phyloP scores from a whole-genome alignment of 352 stramenopile species.

The Phytophthora vignae region DNA sequence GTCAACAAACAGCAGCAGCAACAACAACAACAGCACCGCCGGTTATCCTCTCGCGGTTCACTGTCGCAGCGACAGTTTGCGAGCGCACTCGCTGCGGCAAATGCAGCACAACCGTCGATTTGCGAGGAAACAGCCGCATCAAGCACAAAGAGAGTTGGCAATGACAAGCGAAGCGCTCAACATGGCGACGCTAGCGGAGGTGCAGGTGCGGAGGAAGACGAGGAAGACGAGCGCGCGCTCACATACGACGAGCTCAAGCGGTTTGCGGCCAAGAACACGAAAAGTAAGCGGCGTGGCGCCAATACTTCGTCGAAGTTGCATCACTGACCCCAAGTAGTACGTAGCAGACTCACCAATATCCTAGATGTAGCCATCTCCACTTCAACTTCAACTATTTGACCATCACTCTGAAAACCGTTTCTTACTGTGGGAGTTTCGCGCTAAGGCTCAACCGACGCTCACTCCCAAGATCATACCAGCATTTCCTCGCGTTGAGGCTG shows the following conservation, averaged over 20 bases:
- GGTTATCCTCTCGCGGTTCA: constrained; percentile 51
- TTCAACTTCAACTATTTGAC: constrained; percentile 35
- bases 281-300: constrained; percentile 31
- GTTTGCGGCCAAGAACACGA: constrained; percentile 67
- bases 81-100: constrained; percentile 19
- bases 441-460: constrained; percentile 20
- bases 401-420: constrained; percentile 21
- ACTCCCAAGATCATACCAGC: constrained; percentile 12
- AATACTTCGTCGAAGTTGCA: constrained; percentile 8
- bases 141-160: constrained; percentile 6
- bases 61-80: constrained; percentile 54
- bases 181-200: background rate
- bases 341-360: too few relatives aligned
- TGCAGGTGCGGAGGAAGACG: constrained; percentile 35
- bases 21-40: constrained; percentile 18
- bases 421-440: background rate
- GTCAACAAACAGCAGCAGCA: constrained; percentile 44
- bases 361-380: constrained; percentile 15
- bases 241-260: constrained; percentile 78
- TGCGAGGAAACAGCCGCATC: constrained; percentile 4
- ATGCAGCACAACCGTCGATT: constrained; percentile 23
- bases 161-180: constrained; percentile 22
- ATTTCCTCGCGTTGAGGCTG: constrained; percentile 1
- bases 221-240: constrained; percentile 74
- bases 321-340: constrained; percentile 5